Percentiles rank a stretch among this genome's conserved stretches.
Conservation (phyloP, 257 asterid genomes). For the Haberlea rhodopensis region DNA sequence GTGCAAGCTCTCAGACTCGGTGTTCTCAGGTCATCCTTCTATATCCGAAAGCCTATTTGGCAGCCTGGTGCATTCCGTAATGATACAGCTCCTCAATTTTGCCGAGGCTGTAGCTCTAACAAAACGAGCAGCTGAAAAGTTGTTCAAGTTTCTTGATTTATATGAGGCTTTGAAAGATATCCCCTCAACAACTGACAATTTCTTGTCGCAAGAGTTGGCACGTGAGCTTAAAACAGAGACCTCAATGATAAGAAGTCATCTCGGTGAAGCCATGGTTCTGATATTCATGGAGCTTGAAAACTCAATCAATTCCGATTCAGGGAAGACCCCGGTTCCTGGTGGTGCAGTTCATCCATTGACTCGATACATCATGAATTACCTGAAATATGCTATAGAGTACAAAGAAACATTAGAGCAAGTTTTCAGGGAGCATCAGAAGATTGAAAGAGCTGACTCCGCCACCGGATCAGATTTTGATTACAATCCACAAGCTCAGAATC, state of each 20-base stretch:
- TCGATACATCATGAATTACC: conserved; percentile 64
- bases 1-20: conserved; percentile 41
- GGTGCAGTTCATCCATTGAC: conserved; percentile 92
- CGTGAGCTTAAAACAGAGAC: conserved; percentile 57
- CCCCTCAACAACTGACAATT: conserved; percentile 25
- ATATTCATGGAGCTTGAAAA: conserved; percentile 64
- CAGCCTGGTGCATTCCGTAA: conserved; percentile 34
- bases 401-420: conserved; percentile 66
- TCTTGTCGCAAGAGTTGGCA: conserved; percentile 32
- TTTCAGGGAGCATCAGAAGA: conserved; percentile 61
- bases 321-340: conserved; percentile 66
- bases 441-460: conserved; percentile 56
- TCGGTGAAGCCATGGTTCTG: conserved; percentile 62
- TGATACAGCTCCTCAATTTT: conserved; percentile 59
- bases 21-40: conserved; percentile 43
- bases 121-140: conserved; percentile 71
- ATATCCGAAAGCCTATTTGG: conserved; percentile 37
- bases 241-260: conserved; percentile 43
- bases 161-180: conserved; percentile 64
- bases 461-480: conserved; percentile 36
- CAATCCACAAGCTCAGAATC: conserved; percentile 27
- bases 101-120: conserved; percentile 62
- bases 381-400: conserved; percentile 50
- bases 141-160: conserved; percentile 69
- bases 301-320: conserved; percentile 65